A percentile compares a stretch with the other conserved stretches of the same genome.
These are phyloP conservation scores for Cucumis sativus DNA, from an alignment of 306 rosid genomes.

Conservation along the genomic window Cucumber_9930_V3 NC_026656.2:1528001-1528500, in stretches of 20 bases:
- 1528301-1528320: constrained; percentile 63
- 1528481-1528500: background rate
- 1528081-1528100: constrained; percentile 45
- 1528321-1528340: constrained; percentile 50
- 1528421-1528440: background rate
- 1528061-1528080: constrained; percentile 88
- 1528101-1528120: background rate
- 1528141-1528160: background rate
- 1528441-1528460: background rate
- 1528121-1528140: background rate
- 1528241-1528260: background rate
- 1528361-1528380: constrained; percentile 40
- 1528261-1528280: background rate
- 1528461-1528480: background rate
- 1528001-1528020: constrained; percentile 81
- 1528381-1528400: constrained; percentile 50
- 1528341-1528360: constrained; percentile 41
- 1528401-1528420: constrained; percentile 21
- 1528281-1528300: background rate
- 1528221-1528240: constrained; percentile 9
- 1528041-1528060: constrained; percentile 80
- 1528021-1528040: constrained; percentile 71
- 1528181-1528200: constrained; percentile 72
- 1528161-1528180: constrained; percentile 41
- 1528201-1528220: constrained; percentile 85